Conservation (phyloP, 2,329 filamentous ascomycete species). For the Fusarium sp. region DNA sequence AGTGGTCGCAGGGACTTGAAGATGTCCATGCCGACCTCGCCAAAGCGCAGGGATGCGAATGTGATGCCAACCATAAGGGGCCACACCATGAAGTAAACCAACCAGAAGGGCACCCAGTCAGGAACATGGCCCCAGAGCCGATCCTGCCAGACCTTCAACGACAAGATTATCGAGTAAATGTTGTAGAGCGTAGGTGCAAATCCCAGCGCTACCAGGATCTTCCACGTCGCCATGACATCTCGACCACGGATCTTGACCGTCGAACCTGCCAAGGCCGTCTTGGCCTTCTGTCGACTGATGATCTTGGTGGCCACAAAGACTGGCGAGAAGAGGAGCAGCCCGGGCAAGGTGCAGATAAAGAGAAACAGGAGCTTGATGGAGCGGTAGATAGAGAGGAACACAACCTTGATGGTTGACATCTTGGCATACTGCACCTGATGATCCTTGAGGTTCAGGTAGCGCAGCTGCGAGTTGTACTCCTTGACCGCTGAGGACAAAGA, state of each 20-base stretch:
- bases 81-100: constrained; percentile 79
- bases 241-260: constrained; percentile 89
- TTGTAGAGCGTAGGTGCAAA: constrained; percentile 86
- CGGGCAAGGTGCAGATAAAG: constrained; percentile 84
- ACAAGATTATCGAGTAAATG: constrained; percentile 80
- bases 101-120: constrained; percentile 81
- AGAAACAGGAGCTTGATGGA: constrained; percentile 81
- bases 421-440: constrained; percentile 95
- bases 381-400: constrained; percentile 83
- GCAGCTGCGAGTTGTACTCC: constrained; percentile 87
- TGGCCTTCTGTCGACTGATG: constrained; percentile 85
- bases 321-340: constrained; percentile 86
- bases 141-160: constrained; percentile 83
- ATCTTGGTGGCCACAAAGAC: constrained; percentile 87
- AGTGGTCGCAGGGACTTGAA: constrained; percentile 93
- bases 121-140: constrained; percentile 86
- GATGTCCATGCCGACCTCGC: constrained; percentile 99
- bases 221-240: constrained; percentile 95
- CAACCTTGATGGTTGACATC: constrained; percentile 80
- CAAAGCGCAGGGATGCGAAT: constrained; percentile 92
- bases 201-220: constrained; percentile 87
- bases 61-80: constrained; percentile 88
- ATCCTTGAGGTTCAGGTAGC: constrained; percentile 88
- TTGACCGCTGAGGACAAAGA: constrained; percentile 80
- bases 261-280: constrained; percentile 84